Evolutionary conservation across 164 flowering plant species (phyloP), one percentile per base, ranked within the genome.

Genomic region (Tinospora cordifolia): DNA sequence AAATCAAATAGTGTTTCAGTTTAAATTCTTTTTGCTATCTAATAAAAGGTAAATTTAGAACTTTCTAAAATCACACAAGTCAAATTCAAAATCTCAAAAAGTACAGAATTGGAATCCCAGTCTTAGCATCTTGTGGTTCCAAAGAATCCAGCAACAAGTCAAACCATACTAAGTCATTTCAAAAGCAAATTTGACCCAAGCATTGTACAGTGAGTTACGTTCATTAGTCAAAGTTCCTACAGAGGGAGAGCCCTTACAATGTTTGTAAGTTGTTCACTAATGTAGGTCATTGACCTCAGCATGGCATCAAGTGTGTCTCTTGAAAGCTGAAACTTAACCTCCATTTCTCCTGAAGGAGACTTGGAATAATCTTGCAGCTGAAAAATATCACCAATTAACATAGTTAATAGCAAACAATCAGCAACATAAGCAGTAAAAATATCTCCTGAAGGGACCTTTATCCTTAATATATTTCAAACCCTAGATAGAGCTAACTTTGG

Each of bases 271-370:
- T 82, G 84, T 66, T 84, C 81, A 46, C 78, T 76, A 38, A 84
- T 84, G 75, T 80, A 74, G 39, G 77, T 57, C 84, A 84, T 81
- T 65, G 87, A 84, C 76, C 82, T 77, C 76, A 84, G 73, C 84
- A 82, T 84, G 69, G 84, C 82, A 21, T 77, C 84, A 10, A 84
- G 63, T 0, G 84, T 84, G 62, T 82, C 84, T 74, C 74, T 82
- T 15, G 83, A 72, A 40, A 82, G 79, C 63, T 82, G 84, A 74
- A 84, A 84, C 69, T 80, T 84, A 69, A 78, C 84, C 68, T 80
- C 84, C 17, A 76, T 74, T 75, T 80, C 84, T 26, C 84, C 83
- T 21, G 77, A 75, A 38, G 83, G 65, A 1, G 78, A 70, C 73
- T 73, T 79, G 17, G 76, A 58, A 74, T 69, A 75, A 65, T 80